Evolutionary conservation across 2,329 filamentous ascomycete species (phyloP).

Genomic region (Sporothrix euskadiensis): DNA sequence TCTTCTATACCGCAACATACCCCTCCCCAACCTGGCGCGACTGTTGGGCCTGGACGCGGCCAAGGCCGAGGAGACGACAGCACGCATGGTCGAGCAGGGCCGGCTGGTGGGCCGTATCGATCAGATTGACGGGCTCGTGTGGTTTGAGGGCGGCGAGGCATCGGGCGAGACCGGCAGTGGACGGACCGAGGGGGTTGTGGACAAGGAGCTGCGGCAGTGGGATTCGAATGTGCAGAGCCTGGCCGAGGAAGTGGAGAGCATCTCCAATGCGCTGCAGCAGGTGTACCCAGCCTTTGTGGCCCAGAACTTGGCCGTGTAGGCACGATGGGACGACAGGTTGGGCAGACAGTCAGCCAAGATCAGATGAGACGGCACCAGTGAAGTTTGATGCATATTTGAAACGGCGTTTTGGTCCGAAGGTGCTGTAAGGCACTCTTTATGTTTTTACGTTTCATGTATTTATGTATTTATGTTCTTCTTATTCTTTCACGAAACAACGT

Average conservation of each 20-base stretch:
- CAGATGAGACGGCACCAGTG: not conserved
- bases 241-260: slow-evolving; percentile 77
- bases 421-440: not conserved
- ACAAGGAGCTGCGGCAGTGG: slow-evolving; percentile 78
- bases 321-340: not conserved
- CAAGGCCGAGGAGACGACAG: slow-evolving; percentile 86
- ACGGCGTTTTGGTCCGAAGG: not conserved
- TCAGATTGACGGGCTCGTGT: slow-evolving; percentile 85
- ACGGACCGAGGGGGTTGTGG: slow-evolving; percentile 63
- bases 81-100: slow-evolving; percentile 93
- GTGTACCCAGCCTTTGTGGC: slow-evolving; percentile 63
- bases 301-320: slow-evolving; percentile 20
- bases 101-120: slow-evolving; percentile 86
- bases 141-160: slow-evolving; percentile 75
- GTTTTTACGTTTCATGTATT: not conserved
- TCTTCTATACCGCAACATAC: slow-evolving; percentile 74
- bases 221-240: slow-evolving; percentile 84
- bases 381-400: not conserved
- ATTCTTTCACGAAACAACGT: not conserved
- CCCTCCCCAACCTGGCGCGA: slow-evolving; percentile 70
- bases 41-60: slow-evolving; percentile 77
- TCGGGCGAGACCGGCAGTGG: slow-evolving; percentile 68
- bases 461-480: not conserved
- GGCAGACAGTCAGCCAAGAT: not conserved
- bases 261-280: slow-evolving; percentile 76